Percentiles rank a stretch among this genome's conserved stretches.
Conservation (phyloP, 116 monocot genomes). For the Cymodocea nodosa region DNA sequence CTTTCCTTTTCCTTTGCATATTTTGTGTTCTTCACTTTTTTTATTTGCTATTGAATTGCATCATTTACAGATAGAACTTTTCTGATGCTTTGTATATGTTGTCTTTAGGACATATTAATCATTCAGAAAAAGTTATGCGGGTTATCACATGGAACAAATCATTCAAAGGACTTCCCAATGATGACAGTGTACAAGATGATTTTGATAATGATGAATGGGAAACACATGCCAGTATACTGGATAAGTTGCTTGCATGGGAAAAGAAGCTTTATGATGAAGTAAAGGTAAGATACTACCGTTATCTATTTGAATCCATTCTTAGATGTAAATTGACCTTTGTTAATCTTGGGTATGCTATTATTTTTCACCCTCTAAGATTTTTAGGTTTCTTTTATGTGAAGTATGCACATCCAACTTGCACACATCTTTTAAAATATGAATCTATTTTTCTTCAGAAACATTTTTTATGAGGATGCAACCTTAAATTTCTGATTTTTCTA, state of each 20-base stretch:
- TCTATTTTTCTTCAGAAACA: too few species aligned
- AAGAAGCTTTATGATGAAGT: slow-evolving; percentile 96
- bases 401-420: too few species aligned
- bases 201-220: slow-evolving; percentile 79
- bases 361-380: too few species aligned
- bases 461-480: too few species aligned
- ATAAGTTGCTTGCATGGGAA: slow-evolving; percentile 97
- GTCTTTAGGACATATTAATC: slow-evolving; percentile 71
- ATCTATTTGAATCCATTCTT: neutral
- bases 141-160: slow-evolving; percentile 96
- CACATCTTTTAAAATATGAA: too few species aligned
- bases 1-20: too few species aligned
- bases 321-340: neutral
- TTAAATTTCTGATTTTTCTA: too few species aligned
- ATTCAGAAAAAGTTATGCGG: slow-evolving; percentile 86
- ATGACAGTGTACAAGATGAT: slow-evolving; percentile 53
- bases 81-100: neutral
- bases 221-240: slow-evolving; percentile 88
- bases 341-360: neutral
- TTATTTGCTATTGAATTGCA: too few species aligned
- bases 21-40: too few species aligned
- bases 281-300: slow-evolving; percentile 36
- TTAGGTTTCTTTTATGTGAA: too few species aligned
- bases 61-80: neutral
- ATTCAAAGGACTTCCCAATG: slow-evolving; percentile 44